Evolutionary conservation across 208 protist genomes (phyloP).

Genomic region (Leishmania tropica): DNA sequence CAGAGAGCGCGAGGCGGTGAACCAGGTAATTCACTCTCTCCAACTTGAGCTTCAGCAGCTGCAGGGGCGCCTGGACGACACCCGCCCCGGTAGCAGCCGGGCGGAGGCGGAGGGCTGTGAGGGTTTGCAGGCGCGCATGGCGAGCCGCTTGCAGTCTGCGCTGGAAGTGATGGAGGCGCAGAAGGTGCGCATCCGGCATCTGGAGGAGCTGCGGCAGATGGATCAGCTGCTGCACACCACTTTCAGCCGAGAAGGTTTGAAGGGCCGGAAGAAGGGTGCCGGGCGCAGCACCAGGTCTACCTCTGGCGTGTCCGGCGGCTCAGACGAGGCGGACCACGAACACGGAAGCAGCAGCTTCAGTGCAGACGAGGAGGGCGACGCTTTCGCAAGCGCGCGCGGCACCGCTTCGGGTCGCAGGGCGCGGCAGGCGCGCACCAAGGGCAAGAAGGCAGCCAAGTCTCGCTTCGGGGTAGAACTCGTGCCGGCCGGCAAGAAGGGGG

Average conservation of each 20-base stretch:
- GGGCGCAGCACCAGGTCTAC: background rate
- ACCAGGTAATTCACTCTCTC: constrained; percentile 41
- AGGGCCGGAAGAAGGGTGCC: background rate
- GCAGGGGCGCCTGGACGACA: constrained; percentile 12
- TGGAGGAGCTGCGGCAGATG: constrained; percentile 60
- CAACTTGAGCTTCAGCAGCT: constrained; percentile 35
- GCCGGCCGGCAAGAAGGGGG: background rate
- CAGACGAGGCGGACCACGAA: background rate
- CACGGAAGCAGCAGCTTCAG: background rate
- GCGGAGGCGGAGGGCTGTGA: background rate
- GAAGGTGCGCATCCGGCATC: constrained; percentile 45
- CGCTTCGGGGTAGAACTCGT: background rate
- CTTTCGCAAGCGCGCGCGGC: background rate
- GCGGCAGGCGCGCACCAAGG: background rate
- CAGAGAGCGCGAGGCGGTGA: constrained; percentile 36
- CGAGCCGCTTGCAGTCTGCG: constrained; percentile 36
- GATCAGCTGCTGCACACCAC: constrained; percentile 35
- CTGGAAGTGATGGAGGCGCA: constrained; percentile 49
- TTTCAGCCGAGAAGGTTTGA: background rate
- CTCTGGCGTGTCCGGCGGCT: background rate
- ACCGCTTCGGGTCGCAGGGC: background rate
- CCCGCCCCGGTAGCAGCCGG: background rate
- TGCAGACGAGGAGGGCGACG: background rate
- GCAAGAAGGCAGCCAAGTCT: constrained; percentile 1
- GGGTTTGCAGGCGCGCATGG: constrained; percentile 19